phyloP scores from a whole-genome alignment of 1,284 basidiomycete genomes.

The Cryptococcus wingfieldii region DNA sequence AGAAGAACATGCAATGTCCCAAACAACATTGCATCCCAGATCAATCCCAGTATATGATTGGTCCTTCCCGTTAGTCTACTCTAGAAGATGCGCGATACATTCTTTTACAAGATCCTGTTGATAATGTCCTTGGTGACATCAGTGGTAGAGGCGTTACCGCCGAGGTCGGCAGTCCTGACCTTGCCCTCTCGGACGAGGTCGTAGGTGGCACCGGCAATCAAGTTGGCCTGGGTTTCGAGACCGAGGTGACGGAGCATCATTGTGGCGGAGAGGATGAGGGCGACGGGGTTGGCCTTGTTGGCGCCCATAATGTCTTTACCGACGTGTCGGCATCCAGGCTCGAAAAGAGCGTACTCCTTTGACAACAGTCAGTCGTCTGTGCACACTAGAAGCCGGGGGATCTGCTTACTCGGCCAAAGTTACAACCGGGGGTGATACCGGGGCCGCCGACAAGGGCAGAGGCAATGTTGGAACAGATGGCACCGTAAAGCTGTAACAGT shows the following conservation, averaged over 20 bases:
- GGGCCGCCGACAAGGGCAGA: slow-evolving; percentile 97
- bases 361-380: not conserved
- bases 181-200: slow-evolving; percentile 86
- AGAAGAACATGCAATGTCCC: too few relatives aligned
- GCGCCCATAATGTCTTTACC: slow-evolving; percentile 97
- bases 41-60: too few relatives aligned
- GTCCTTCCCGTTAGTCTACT: too few relatives aligned
- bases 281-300: slow-evolving; percentile 95
- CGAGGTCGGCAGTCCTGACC: slow-evolving; percentile 92
- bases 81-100: too few relatives aligned
- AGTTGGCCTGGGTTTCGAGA: slow-evolving; percentile 90
- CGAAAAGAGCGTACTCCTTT: slow-evolving; percentile 94
- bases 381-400: slow-evolving; percentile 2
- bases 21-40: too few relatives aligned
- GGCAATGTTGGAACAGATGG: slow-evolving; percentile 97
- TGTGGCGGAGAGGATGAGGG: slow-evolving; percentile 94
- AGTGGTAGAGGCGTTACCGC: slow-evolving; percentile 81
- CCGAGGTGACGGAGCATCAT: slow-evolving; percentile 99
- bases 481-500: slow-evolving; percentile 58
- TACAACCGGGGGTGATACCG: slow-evolving; percentile 96
- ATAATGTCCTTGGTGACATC: slow-evolving; percentile 89
- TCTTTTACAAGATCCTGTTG: slow-evolving; percentile 38
- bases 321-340: slow-evolving; percentile 98
- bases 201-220: slow-evolving; percentile 88
- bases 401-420: slow-evolving; percentile 77